phyloP scores from a whole-genome alignment of 139 green algal species.

The Coelastrella sp. region DNA sequence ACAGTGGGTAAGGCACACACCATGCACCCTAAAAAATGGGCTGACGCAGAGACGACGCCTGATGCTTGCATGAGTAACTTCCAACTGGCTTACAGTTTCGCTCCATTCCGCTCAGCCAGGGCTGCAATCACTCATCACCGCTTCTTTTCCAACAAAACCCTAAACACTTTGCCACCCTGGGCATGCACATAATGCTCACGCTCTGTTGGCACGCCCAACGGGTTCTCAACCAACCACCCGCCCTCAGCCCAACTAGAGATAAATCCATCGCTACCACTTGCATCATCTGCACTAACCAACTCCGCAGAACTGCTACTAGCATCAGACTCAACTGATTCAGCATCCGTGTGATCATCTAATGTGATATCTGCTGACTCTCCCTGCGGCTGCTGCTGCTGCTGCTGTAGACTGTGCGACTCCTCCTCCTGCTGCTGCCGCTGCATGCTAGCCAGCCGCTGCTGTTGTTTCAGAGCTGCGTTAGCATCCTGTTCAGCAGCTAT shows the following conservation, averaged over 20 bases:
- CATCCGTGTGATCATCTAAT: too few species aligned
- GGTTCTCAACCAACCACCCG: conserved; percentile 82
- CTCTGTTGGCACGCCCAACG: conserved; percentile 82
- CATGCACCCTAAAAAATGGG: too few species aligned
- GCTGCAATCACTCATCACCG: too few species aligned
- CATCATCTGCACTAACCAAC: not conserved
- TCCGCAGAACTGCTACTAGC: not conserved
- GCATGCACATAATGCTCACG: conserved; percentile 68
- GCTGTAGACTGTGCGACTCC: not conserved
- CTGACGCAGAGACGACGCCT: too few species aligned
- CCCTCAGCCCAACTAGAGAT: conserved; percentile 51
- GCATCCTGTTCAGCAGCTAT: not conserved
- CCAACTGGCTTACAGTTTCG: too few species aligned
- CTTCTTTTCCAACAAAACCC: conserved; percentile 58
- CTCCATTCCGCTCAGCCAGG: too few species aligned
- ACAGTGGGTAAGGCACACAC: too few species aligned
- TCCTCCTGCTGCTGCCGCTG: conserved; percentile 38
- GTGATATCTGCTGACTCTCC: too few species aligned
- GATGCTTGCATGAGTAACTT: too few species aligned
- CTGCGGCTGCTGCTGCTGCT: conserved; percentile 12
- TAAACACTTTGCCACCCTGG: conserved; percentile 56
- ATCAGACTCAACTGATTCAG: too few species aligned
- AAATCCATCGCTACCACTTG: not conserved
- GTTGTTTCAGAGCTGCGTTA: not conserved
- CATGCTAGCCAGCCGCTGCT: conserved; percentile 10